These are phyloP conservation scores for Straminergon stramineum DNA, from an alignment of 225 moss, liverwort and hornwort species.

Conservation along the genomic window DNA sequence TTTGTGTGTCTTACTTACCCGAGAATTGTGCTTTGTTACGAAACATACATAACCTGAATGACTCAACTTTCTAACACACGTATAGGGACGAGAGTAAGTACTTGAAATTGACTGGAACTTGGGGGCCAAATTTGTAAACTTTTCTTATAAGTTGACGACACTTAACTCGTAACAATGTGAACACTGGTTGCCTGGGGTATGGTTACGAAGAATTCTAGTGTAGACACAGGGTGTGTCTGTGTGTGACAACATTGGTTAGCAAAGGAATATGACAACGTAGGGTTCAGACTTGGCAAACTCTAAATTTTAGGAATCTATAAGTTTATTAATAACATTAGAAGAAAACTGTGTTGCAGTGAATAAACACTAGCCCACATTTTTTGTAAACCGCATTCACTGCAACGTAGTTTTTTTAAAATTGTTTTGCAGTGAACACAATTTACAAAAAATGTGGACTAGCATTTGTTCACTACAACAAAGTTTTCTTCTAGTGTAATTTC, in stretches of 20 bases:
- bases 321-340: neutral
- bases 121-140: neutral
- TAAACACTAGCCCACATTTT: no score
- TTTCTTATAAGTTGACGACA: neutral
- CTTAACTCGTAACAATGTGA: neutral
- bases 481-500: no score
- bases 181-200: neutral
- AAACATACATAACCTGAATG: neutral
- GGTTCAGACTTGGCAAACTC: neutral
- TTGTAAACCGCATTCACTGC: no score
- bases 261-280: neutral
- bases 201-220: neutral
- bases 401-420: no score
- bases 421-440: no score
- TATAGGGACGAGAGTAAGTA: neutral
- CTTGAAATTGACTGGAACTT: neutral
- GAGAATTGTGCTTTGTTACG: neutral
- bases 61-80: neutral
- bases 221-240: neutral
- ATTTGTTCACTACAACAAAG: no score
- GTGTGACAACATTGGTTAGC: neutral
- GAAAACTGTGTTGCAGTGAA: no score
- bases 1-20: neutral
- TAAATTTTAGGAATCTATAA: neutral
- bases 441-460: no score